Base-by-base conservation (phyloP, 2,329 filamentous ascomycete genomes). In the Fusarium pininemorale region DNA sequence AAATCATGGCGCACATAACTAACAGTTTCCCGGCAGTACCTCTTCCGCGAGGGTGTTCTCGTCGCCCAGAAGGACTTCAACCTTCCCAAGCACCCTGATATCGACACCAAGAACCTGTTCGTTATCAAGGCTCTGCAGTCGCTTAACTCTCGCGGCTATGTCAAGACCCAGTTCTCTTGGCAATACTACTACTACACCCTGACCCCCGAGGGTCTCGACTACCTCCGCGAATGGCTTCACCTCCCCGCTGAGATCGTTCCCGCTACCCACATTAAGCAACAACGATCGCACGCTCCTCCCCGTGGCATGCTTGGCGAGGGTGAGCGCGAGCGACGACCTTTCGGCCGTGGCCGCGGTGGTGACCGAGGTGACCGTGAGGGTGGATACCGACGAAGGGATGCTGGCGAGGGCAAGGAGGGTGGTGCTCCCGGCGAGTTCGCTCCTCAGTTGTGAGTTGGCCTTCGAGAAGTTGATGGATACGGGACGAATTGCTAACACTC, bases 181-280 rank as follows among this genome's bases (percentile, higher is more conserved):
- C 95, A 98, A 89, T 98, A 95, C 91, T 98, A 98, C 93, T 99
- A 99, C 94, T 99, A 99, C 93, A 98, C 96, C 87, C 93, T 99
- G 87, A 98, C 96, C 86, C 94, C 95, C 84, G 95, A 98, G 91
- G 96, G 96, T 89, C 96, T 99, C 86, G 96, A 98, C 90, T 99
- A 99, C 92, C 95, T 99, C 86, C 96, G 96, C 85, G 96, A 99
- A 91, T 99, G 96, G 96, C 95, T 99, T 82, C 96, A 99, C 89
- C 93, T 99, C 82, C 96, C 96, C 83, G 95, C 96, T 85, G 96
- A 99, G 92, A 98, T 99, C 84, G 96, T 99, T 80, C 96, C 96
- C 81, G 95, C 97, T 83, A 99, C 96, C 83, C 96, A 99, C 93
- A 98, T 99, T 90, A 99, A 99, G 94, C 95, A 98, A 90, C 95